Conservation (phyloP, 2,329 filamentous ascomycete genomes). For the Aureobasidium sp. region DNA sequence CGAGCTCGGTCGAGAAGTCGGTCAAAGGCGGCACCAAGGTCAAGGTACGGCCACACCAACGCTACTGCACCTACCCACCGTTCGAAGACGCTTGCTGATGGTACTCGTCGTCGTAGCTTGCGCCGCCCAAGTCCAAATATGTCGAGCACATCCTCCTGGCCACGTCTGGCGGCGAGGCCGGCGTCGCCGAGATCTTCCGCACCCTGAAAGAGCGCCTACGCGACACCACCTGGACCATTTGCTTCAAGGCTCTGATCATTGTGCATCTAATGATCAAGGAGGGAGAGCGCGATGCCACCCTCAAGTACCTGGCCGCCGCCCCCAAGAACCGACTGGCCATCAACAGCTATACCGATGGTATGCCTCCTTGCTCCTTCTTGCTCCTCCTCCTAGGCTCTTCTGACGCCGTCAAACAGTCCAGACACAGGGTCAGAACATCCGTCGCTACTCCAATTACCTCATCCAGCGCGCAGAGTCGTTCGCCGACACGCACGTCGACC, state of each 20-base stretch:
- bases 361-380: constrained; percentile 28
- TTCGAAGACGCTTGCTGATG: background rate
- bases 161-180: constrained; percentile 88
- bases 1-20: constrained; percentile 93
- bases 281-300: constrained; percentile 79
- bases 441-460: constrained; percentile 83
- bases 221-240: constrained; percentile 99
- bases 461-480: constrained; percentile 74
- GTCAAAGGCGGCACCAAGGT: constrained; percentile 98
- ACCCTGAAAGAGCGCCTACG: constrained; percentile 80
- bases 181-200: constrained; percentile 91
- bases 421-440: constrained; percentile 89
- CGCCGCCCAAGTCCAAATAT: constrained; percentile 97
- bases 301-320: constrained; percentile 76
- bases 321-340: constrained; percentile 72
- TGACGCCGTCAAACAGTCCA: constrained; percentile 55
- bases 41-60: constrained; percentile 56
- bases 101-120: constrained; percentile 53
- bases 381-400: background rate
- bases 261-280: constrained; percentile 97
- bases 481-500: constrained; percentile 79
- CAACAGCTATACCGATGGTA: constrained; percentile 87
- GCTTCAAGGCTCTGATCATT: constrained; percentile 95
- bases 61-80: background rate
- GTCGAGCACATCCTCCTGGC: constrained; percentile 96